phyloP scores from a whole-genome alignment of 768 basidiomycete genomes.

The Coprinellus aureogranulatus region DNA sequence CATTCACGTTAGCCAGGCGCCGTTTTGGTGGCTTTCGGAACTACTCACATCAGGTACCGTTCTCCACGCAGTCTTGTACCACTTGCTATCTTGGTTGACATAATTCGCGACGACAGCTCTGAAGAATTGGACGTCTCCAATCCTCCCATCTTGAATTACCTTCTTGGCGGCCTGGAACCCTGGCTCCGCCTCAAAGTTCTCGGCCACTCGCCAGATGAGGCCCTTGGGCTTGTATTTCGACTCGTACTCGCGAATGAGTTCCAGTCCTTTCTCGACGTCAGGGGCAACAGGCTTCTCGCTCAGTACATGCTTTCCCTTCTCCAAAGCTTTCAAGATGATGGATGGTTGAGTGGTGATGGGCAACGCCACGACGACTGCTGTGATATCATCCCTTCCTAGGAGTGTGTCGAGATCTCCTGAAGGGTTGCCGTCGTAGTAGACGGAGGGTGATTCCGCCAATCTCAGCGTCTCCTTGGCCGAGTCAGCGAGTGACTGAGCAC shows the following conservation, averaged over 20 bases:
- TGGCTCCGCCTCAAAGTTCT: slow-evolving; percentile 73
- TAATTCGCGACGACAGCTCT: slow-evolving; percentile 50
- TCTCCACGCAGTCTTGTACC: slow-evolving; percentile 83
- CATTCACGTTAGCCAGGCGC: slow-evolving; percentile 6
- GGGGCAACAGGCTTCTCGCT: slow-evolving; percentile 86
- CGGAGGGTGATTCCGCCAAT: slow-evolving; percentile 37
- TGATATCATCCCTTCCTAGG: slow-evolving; percentile 65
- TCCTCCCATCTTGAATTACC: slow-evolving; percentile 54
- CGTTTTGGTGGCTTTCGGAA: slow-evolving; percentile 4
- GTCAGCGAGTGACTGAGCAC: slow-evolving; percentile 50
- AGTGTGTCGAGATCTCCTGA: slow-evolving; percentile 55
- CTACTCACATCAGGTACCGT: slow-evolving; percentile 71
- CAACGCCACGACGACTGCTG: slow-evolving; percentile 70
- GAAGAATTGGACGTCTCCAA: slow-evolving; percentile 73
- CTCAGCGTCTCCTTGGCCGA: slow-evolving; percentile 42
- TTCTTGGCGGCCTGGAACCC: slow-evolving; percentile 47
- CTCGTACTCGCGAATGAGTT: slow-evolving; percentile 67
- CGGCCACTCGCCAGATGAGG: slow-evolving; percentile 77
- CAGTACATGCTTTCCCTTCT: slow-evolving; percentile 83
- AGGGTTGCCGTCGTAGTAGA: slow-evolving; percentile 53
- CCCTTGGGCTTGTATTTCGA: slow-evolving; percentile 62
- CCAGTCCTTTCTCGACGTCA: slow-evolving; percentile 60
- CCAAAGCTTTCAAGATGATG: slow-evolving; percentile 60
- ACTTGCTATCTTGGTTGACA: slow-evolving; percentile 64
- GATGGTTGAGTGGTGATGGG: slow-evolving; percentile 75